phyloP scores from a whole-genome alignment of 495 filamentous ascomycete species.

The Xylaria curta region DNA sequence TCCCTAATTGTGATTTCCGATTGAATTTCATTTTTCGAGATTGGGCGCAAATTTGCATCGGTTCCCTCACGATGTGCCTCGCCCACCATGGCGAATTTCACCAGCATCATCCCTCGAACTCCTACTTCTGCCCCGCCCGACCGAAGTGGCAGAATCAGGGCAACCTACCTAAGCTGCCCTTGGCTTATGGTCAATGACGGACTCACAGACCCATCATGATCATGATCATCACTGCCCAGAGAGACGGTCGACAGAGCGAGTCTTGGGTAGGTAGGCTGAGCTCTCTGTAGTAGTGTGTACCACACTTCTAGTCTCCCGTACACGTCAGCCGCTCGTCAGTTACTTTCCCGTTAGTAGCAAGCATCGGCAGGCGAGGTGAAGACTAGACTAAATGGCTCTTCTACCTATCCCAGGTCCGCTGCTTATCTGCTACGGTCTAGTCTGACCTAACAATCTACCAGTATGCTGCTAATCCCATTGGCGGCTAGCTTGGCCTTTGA shows the following conservation, averaged over 20 bases:
- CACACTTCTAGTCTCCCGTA: neutral
- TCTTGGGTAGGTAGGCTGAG: constrained; percentile 1
- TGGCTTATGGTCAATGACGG: neutral
- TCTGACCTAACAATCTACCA: neutral
- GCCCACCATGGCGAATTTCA: neutral
- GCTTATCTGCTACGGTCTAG: constrained; percentile 2
- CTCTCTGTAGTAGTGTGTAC: neutral
- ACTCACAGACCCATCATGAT: neutral
- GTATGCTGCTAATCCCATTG: neutral
- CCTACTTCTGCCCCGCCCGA: neutral
- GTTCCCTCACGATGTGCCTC: neutral
- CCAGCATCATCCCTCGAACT: neutral
- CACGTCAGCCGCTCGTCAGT: neutral
- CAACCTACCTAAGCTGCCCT: neutral
- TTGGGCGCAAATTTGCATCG: neutral
- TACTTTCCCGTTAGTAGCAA: neutral
- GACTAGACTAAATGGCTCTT: neutral
- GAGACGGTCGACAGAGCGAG: neutral
- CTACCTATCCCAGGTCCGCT: neutral
- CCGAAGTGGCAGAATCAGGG: neutral
- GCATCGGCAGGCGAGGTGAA: neutral
- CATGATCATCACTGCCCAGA: neutral
- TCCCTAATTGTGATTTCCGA: neutral
- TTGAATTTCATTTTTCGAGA: neutral
- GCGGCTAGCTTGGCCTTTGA: neutral